Evolutionary conservation across 129 eudicot species (phyloP).

Genomic region (Flaveria robusta): DNA sequence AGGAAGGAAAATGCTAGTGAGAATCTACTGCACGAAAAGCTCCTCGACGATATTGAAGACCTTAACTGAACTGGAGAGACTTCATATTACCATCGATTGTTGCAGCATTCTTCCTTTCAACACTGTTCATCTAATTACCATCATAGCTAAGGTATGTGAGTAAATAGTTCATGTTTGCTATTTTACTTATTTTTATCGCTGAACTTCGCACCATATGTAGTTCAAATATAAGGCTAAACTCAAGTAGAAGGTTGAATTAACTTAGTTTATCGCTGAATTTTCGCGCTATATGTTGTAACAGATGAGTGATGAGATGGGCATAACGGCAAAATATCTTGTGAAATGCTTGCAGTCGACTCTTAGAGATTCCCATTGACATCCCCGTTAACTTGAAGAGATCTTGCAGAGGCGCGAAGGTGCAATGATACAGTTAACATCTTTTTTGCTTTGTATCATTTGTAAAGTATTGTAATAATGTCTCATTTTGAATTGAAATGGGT

Average conservation of each 20-base stretch:
- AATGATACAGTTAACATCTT: neutral
- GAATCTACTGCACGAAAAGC: constrained; percentile 25
- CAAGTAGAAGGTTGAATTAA: neutral
- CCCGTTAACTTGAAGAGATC: neutral
- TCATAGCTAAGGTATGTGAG: constrained; percentile 34
- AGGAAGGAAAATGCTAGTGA: constrained; percentile 24
- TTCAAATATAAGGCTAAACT: neutral
- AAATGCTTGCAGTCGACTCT: constrained; percentile 26
- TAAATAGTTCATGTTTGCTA: neutral
- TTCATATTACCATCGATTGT: constrained; percentile 10
- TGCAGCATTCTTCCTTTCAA: constrained; percentile 28
- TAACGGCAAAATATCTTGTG: constrained; percentile 19
- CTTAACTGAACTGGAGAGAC: constrained; percentile 29
- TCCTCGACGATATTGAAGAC: constrained; percentile 13
- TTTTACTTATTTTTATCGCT: neutral
- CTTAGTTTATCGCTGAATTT: too few species aligned
- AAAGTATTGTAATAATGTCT: neutral
- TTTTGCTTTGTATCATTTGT: neutral
- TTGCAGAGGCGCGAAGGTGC: neutral
- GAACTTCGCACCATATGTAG: neutral
- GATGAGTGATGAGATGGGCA: constrained; percentile 32
- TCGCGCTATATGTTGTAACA: neutral
- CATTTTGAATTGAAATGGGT: neutral
- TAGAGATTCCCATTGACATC: constrained; percentile 16
- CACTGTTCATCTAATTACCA: constrained; percentile 22